Evolutionary conservation across 164 flowering plant genomes (phyloP).

Genomic region (Tetracentron sinense): DNA sequence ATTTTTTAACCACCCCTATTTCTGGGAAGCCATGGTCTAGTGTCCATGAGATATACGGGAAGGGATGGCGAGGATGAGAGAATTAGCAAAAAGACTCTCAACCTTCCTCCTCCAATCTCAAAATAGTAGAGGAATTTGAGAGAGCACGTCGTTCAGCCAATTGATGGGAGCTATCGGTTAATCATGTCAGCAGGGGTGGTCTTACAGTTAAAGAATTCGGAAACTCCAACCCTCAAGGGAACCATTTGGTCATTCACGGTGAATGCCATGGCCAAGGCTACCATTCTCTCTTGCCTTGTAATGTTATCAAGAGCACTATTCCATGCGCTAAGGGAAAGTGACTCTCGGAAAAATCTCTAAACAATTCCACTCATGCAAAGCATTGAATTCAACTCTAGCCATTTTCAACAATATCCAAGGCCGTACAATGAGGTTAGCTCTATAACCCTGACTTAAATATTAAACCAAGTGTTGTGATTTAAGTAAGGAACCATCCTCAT

Average conservation of each 20-base stretch:
- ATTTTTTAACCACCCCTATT: background rate
- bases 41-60: background rate
- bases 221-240: background rate
- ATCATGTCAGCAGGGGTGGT: background rate
- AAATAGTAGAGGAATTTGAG: constrained; percentile 6
- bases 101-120: constrained; percentile 2
- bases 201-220: background rate
- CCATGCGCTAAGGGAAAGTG: background rate
- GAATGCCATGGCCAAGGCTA: background rate
- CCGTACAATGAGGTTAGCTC: background rate
- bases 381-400: constrained; percentile 1
- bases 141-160: constrained; percentile 2
- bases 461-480: background rate
- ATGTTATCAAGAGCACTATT: background rate
- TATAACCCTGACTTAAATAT: background rate
- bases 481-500: background rate
- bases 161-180: background rate
- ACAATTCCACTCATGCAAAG: background rate
- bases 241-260: background rate
- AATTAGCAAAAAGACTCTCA: constrained; percentile 4
- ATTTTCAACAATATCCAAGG: constrained; percentile 4
- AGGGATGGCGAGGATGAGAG: background rate
- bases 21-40: too few species aligned
- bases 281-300: background rate
- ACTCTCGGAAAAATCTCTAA: constrained; percentile 4